Conservation (phyloP, 805 yeast species). For the Candida ulmi region DNA sequence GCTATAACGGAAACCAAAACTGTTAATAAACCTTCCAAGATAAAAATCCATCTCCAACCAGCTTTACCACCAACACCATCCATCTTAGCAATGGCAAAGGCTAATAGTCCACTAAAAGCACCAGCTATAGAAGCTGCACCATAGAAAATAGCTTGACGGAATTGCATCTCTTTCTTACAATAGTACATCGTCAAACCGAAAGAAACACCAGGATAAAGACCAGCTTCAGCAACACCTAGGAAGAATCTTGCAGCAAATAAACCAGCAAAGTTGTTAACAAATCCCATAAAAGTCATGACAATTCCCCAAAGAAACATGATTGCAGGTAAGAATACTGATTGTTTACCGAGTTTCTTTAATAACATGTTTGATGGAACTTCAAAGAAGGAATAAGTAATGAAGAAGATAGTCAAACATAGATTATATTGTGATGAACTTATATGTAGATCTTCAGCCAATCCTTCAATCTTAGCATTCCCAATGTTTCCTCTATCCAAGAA, state of each 20-base stretch:
- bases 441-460: constrained; percentile 37
- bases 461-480: constrained; percentile 50
- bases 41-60: constrained; percentile 41
- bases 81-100: constrained; percentile 31
- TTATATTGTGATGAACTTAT: constrained; percentile 38
- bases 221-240: constrained; percentile 38
- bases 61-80: constrained; percentile 29
- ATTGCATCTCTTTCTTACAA: constrained; percentile 30
- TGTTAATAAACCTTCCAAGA: constrained; percentile 34
- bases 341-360: constrained; percentile 36
- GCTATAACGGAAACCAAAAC: constrained; percentile 34
- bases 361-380: constrained; percentile 37
- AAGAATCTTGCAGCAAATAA: constrained; percentile 36
- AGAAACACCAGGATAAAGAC: constrained; percentile 36
- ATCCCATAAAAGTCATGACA: constrained; percentile 41
- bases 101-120: constrained; percentile 37
- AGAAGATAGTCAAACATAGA: constrained; percentile 39
- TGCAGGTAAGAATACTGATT: constrained; percentile 39
- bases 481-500: constrained; percentile 48
- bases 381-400: constrained; percentile 38
- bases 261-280: constrained; percentile 27
- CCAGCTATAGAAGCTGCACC: constrained; percentile 39
- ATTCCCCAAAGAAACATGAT: constrained; percentile 40
- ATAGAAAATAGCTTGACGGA: constrained; percentile 33
- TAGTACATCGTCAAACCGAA: constrained; percentile 35